Evolutionary conservation across 495 filamentous ascomycete genomes (phyloP), one percentile per base, ranked within the genome.

Genomic region (Penicillium turbatum): DNA sequence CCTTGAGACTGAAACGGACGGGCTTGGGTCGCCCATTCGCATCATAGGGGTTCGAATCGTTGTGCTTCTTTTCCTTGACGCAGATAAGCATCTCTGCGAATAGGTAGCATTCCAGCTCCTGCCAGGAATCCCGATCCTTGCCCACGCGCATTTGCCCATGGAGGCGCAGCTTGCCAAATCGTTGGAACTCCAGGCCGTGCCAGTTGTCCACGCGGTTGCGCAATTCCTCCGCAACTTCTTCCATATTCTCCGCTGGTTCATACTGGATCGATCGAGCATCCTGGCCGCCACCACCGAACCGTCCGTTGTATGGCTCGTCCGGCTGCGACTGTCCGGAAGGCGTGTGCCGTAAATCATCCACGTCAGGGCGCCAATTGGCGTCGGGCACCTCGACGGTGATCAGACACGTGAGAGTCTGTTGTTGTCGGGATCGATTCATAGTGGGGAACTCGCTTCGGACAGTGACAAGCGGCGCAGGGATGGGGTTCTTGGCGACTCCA

Each of bases 81-180:
- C 93, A 99, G 57, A 99, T 99, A 47, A 99, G 90, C 93, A 99
- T 99, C 71, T 97, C 93, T 3, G 86, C 88, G 65, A 97, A 99
- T 17, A 99, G 80, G 71, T 89, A 99, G 68, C 95, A 99, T 67
- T 97, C 91, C 48, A 99, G 71, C 65, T 99, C 95, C 74, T 99
- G 93, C 93, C 93, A 99, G 11, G 93, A 92, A 59, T 93, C 81
- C 57, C 90, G 90, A 67, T 99, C 93, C 62, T 97, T 99, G 57
- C 95, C 93, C 17, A 99, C 93, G 49, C 87, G 85, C 56, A 97
- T 86, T 13, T 88, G 92, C 39, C 91, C 93, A 63, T 95, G 91
- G 35, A 97, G 74, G 31, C 90, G 86, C 57, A 99, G 82, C 63
- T 95, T 96, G 57, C 93, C 93, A 68, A 97, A 97, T 32, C 91